Percentiles rank a stretch among this genome's conserved stretches.
Evolutionary conservation across 2,329 filamentous ascomycete genomes (phyloP).

Genomic region (Sporothrix mexicana): DNA sequence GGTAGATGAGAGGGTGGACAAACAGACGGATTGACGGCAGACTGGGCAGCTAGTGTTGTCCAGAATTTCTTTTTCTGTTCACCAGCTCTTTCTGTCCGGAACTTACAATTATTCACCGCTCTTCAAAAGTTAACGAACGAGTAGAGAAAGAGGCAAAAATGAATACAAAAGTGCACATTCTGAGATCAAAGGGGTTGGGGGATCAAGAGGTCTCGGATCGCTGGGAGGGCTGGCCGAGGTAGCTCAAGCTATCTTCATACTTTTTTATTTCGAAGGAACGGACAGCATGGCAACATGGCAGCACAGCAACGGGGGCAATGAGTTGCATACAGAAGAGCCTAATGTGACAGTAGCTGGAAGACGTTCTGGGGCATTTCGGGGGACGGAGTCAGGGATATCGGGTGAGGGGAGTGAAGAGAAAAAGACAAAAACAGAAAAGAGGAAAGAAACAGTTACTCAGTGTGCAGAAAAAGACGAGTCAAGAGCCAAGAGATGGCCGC

Average conservation of each 20-base stretch:
- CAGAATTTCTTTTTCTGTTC: not conserved
- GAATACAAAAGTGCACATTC: not conserved
- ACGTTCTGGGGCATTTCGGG: not conserved
- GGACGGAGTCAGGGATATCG: slow-evolving; percentile 2
- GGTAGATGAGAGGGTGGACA: too few species aligned
- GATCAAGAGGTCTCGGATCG: slow-evolving; percentile 25
- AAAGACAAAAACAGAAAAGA: not conserved
- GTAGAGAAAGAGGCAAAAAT: not conserved
- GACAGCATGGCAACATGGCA: not conserved
- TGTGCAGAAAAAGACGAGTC: slow-evolving; percentile 10
- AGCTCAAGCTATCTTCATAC: not conserved
- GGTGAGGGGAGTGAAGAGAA: not conserved
- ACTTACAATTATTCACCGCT: too few species aligned
- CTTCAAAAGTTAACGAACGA: not conserved
- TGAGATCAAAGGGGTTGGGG: not conserved
- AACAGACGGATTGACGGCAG: not conserved
- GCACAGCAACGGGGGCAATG: not conserved
- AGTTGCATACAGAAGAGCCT: slow-evolving; percentile 23
- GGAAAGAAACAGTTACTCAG: not conserved
- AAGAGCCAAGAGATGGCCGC: slow-evolving; percentile 16
- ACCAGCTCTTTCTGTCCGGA: not conserved
- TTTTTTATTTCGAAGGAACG: not conserved
- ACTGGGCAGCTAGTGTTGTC: not conserved
- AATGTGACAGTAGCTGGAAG: not conserved
- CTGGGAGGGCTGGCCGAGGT: not conserved